Conservation (phyloP, 768 basidiomycete genomes). For the Suillus paluster region DNA sequence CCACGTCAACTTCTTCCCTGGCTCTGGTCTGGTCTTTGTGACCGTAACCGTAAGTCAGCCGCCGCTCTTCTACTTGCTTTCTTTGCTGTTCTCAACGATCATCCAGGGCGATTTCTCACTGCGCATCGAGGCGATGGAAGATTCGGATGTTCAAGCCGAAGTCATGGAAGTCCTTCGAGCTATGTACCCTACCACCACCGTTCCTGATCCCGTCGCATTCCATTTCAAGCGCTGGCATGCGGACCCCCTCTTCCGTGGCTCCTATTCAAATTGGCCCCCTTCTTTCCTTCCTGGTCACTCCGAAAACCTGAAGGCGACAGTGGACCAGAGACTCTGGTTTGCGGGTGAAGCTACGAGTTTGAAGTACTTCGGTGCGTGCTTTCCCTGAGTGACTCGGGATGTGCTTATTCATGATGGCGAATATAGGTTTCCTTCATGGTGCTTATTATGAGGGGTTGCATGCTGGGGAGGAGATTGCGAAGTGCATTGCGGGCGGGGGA, state of each 20-base stretch:
- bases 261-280: slow-evolving; percentile 75
- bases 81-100: neutral
- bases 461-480: slow-evolving; percentile 42
- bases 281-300: slow-evolving; percentile 57
- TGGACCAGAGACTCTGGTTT: slow-evolving; percentile 58
- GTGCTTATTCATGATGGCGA: slow-evolving; percentile 10
- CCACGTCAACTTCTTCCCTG: slow-evolving; percentile 59
- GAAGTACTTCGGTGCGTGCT: slow-evolving; percentile 51
- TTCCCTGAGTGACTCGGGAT: neutral
- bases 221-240: slow-evolving; percentile 58
- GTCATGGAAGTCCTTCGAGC: slow-evolving; percentile 57
- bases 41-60: slow-evolving; percentile 29
- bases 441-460: slow-evolving; percentile 59
- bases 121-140: slow-evolving; percentile 58
- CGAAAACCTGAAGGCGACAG: slow-evolving; percentile 59
- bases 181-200: slow-evolving; percentile 60
- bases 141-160: slow-evolving; percentile 52
- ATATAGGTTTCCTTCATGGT: slow-evolving; percentile 56
- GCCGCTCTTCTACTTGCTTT: neutral
- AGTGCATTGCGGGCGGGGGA: slow-evolving; percentile 42
- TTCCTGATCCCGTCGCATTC: slow-evolving; percentile 63
- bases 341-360: slow-evolving; percentile 65
- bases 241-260: slow-evolving; percentile 48
- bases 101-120: slow-evolving; percentile 62
- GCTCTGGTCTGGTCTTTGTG: slow-evolving; percentile 50